Percentiles rank a stretch among this genome's conserved stretches.
Evolutionary conservation across 2,329 filamentous ascomycete species (phyloP).

Genomic region (Aspergillus calidoustus): DNA sequence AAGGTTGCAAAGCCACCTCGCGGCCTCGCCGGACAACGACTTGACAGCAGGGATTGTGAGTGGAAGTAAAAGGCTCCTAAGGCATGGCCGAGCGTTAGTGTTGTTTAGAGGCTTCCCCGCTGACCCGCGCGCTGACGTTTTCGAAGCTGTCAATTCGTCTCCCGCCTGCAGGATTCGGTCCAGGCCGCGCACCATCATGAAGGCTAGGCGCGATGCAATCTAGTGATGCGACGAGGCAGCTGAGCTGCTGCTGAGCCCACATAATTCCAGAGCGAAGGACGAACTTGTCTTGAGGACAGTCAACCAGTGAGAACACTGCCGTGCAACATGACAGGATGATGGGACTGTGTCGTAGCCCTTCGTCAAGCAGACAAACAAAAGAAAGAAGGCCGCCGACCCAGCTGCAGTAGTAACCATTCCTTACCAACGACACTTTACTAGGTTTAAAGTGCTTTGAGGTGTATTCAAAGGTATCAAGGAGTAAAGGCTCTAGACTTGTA

Average conservation of each 20-base stretch:
- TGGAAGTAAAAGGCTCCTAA: background rate
- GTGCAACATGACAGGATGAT: slow-evolving; percentile 14
- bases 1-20: slow-evolving; percentile 14
- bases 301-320: background rate
- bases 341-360: background rate
- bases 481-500: too few species aligned
- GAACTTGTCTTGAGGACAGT: background rate
- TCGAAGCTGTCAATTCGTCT: slow-evolving; percentile 9
- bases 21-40: background rate
- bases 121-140: slow-evolving; percentile 7
- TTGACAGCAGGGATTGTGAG: background rate
- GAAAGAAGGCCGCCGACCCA: background rate
- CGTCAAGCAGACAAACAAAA: background rate
- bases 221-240: background rate
- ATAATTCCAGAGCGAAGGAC: background rate
- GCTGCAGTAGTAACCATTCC: too few species aligned
- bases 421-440: too few species aligned
- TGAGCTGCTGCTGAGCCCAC: too few species aligned
- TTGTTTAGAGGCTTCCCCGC: slow-evolving; percentile 4
- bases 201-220: background rate
- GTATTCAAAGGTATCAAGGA: too few species aligned
- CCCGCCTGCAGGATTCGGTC: background rate
- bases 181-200: background rate
- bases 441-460: too few species aligned
- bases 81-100: background rate